phyloP scores from a whole-genome alignment of 345 rosid species.

The Luvunga scandens region DNA sequence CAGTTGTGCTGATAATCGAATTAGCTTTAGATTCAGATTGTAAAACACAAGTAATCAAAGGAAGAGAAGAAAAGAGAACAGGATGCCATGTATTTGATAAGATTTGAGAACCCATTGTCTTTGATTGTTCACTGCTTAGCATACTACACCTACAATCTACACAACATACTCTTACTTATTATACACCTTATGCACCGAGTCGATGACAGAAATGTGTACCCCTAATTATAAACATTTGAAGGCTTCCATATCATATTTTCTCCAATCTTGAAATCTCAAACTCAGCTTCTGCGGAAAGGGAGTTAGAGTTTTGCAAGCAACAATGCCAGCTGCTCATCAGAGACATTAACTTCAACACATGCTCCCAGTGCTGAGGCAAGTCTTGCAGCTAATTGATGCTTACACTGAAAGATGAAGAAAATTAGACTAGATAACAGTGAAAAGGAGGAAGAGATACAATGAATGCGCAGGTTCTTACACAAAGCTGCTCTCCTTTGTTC shows the following conservation, averaged over 20 bases:
- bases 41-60: not conserved
- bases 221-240: not conserved
- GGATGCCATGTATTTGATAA: not conserved
- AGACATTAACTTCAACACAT: slow-evolving; percentile 48
- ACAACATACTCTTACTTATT: not conserved
- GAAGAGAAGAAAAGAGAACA: not conserved
- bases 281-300: not conserved
- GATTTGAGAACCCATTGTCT: not conserved
- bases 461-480: slow-evolving; percentile 42
- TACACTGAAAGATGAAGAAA: slow-evolving; percentile 47
- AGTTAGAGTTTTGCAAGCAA: slow-evolving; percentile 56
- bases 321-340: slow-evolving; percentile 69
- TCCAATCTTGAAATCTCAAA: not conserved
- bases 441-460: not conserved
- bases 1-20: not conserved
- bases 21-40: not conserved
- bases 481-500: slow-evolving; percentile 82
- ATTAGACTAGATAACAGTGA: not conserved
- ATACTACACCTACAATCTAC: not conserved
- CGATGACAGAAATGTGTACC: not conserved
- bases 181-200: not conserved
- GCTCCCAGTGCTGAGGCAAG: slow-evolving; percentile 65
- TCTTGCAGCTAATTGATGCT: slow-evolving; percentile 86
- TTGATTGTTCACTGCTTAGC: not conserved
- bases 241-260: not conserved